Conservation (phyloP, 176 grass and related monocot genomes). For the Oryza glumipatula region DNA sequence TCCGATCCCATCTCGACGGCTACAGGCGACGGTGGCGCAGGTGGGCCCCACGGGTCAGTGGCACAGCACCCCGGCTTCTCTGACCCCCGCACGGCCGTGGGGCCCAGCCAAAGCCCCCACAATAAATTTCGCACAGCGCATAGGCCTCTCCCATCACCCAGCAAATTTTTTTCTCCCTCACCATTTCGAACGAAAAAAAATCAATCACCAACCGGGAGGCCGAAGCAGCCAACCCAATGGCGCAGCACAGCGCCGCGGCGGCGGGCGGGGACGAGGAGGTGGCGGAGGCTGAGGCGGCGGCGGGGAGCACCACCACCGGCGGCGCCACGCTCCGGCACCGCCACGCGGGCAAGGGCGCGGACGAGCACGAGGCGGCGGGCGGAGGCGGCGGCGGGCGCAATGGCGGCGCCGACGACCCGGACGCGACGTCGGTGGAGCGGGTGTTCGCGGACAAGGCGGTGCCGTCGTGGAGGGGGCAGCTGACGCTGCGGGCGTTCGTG, state of each 20-base stretch:
- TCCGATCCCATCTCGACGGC: constrained; percentile 3
- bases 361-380: constrained; percentile 5
- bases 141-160: not conserved
- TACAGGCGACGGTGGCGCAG: accelerated
- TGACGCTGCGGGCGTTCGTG: constrained; percentile 71
- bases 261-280: constrained; percentile 34
- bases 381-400: not conserved
- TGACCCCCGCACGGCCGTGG: too few species aligned
- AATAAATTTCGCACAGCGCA: constrained; percentile 43
- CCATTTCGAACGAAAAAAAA: not conserved
- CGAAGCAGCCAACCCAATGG: constrained; percentile 19
- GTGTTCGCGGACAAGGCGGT: constrained; percentile 64
- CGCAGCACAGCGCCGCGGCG: constrained; percentile 15
- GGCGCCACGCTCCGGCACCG: constrained; percentile 44
- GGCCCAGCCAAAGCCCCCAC: not conserved
- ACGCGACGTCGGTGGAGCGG: constrained; percentile 56
- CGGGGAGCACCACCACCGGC: not conserved
- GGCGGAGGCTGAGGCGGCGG: constrained; percentile 30
- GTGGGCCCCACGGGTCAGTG: not conserved
- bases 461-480: constrained; percentile 75
- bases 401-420: not conserved
- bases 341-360: constrained; percentile 34
- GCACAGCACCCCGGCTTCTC: not conserved
- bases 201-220: not conserved
- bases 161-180: not conserved